Conservation (phyloP, 345 rosid species). For the Barbarea vulgaris region DNA sequence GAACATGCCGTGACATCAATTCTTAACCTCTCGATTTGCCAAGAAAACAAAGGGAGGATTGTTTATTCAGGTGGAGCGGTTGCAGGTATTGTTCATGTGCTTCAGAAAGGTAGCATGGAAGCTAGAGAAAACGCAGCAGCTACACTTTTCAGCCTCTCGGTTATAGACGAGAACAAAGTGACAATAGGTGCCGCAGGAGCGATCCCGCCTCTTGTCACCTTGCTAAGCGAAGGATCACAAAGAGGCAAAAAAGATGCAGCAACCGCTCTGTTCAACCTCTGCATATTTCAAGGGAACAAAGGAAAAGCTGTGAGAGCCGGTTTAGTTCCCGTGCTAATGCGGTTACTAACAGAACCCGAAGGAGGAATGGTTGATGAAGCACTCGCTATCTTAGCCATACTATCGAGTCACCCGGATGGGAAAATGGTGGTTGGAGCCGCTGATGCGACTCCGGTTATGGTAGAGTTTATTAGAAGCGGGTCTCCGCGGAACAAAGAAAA, state of each 20-base stretch:
- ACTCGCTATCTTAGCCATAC: constrained; percentile 66
- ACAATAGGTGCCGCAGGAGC: constrained; percentile 84
- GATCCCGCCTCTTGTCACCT: constrained; percentile 78
- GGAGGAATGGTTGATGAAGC: constrained; percentile 78
- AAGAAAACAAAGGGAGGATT: constrained; percentile 83
- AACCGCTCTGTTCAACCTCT: constrained; percentile 86
- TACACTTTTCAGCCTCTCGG: constrained; percentile 93
- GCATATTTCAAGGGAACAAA: constrained; percentile 91
- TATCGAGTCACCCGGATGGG: constrained; percentile 71
- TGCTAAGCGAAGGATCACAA: constrained; percentile 83
- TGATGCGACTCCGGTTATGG: constrained; percentile 61
- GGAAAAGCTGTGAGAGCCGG: constrained; percentile 92
- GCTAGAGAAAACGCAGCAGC: constrained; percentile 98
- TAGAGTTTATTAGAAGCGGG: constrained; percentile 64
- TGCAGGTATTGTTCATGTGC: constrained; percentile 83
- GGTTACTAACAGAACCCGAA: constrained; percentile 64
- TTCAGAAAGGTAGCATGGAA: constrained; percentile 91
- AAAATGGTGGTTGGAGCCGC: constrained; percentile 64
- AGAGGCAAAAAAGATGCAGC: constrained; percentile 98
- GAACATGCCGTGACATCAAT: constrained; percentile 94
- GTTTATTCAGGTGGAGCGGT: constrained; percentile 71
- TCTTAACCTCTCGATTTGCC: constrained; percentile 89
- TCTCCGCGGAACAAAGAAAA: constrained; percentile 74
- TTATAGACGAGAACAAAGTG: constrained; percentile 84
- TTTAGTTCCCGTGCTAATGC: constrained; percentile 64